Percentiles rank a stretch among this genome's conserved stretches.
Conservation (phyloP, 2,329 filamentous ascomycete species). For the Coniella vitis region DNA sequence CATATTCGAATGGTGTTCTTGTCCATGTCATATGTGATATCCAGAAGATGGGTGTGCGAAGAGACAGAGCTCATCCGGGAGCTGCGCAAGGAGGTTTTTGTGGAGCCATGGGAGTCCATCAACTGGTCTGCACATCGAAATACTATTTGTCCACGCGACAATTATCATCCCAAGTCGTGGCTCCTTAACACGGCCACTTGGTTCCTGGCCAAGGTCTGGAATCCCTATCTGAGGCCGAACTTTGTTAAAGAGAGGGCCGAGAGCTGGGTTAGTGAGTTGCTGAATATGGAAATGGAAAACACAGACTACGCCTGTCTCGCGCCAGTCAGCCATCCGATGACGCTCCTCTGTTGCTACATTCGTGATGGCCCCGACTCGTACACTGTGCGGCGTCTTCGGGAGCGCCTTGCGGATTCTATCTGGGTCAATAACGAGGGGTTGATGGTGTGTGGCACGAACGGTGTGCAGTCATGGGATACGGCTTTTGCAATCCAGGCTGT, state of each 20-base stretch:
- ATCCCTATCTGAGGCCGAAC: slow-evolving; percentile 65
- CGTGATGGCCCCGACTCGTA: slow-evolving; percentile 70
- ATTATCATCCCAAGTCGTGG: slow-evolving; percentile 90
- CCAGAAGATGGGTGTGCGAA: slow-evolving; percentile 71
- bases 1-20: slow-evolving; percentile 97
- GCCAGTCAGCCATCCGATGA: slow-evolving; percentile 86
- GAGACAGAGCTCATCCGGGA: slow-evolving; percentile 66
- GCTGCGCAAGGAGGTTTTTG: slow-evolving; percentile 75
- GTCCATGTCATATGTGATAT: slow-evolving; percentile 86
- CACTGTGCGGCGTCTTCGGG: slow-evolving; percentile 68
- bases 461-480: slow-evolving; percentile 97
- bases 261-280: slow-evolving; percentile 72
- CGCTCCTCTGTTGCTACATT: slow-evolving; percentile 79
- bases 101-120: slow-evolving; percentile 70
- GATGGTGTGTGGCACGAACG: slow-evolving; percentile 93
- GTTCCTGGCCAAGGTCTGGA: slow-evolving; percentile 72
- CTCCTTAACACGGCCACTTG: slow-evolving; percentile 74
- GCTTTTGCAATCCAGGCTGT: slow-evolving; percentile 81
- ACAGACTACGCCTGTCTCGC: slow-evolving; percentile 81
- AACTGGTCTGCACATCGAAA: slow-evolving; percentile 75
- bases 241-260: slow-evolving; percentile 66
- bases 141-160: slow-evolving; percentile 70
- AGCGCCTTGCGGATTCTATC: slow-evolving; percentile 76
- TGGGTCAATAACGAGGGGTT: slow-evolving; percentile 93
- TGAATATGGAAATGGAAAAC: slow-evolving; percentile 89